Percentiles rank a stretch among this genome's conserved stretches.
Evolutionary conservation across 2,329 filamentous ascomycete species (phyloP).

Genomic region (Fusarium sp.): DNA sequence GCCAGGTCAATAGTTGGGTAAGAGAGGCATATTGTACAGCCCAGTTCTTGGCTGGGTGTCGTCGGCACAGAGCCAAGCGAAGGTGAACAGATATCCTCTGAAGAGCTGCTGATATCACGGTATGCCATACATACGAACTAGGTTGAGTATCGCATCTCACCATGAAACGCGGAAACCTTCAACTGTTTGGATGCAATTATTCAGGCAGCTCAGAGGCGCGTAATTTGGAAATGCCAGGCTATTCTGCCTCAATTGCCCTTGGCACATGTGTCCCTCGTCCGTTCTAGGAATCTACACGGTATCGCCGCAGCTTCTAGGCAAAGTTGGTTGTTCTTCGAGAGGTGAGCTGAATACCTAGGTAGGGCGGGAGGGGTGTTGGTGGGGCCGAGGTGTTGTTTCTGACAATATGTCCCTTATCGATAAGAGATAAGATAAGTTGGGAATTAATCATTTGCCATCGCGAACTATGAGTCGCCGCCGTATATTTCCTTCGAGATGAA

Average conservation of each 20-base stretch:
- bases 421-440: slow-evolving; percentile 43
- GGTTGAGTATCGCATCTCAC: neutral
- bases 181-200: neutral
- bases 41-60: slow-evolving; percentile 11
- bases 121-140: neutral
- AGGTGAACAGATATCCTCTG: neutral
- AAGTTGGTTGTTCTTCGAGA: no score
- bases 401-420: slow-evolving; percentile 38
- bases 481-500: slow-evolving; percentile 2
- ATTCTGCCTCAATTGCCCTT: no score
- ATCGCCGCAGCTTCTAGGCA: no score
- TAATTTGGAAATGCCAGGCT: no score
- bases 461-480: slow-evolving; percentile 21
- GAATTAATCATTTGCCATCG: slow-evolving; percentile 38
- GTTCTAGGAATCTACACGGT: no score
- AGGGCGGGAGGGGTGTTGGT: no score
- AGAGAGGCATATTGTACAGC: slow-evolving; percentile 5
- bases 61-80: neutral
- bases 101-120: neutral
- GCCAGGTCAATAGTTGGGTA: slow-evolving; percentile 9
- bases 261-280: no score
- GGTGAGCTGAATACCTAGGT: no score
- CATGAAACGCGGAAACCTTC: slow-evolving; percentile 9
- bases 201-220: no score
- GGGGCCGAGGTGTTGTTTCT: slow-evolving; percentile 1